phyloP scores from a whole-genome alignment of 75 land plant species.

The Selaginella tamariscina region DNA sequence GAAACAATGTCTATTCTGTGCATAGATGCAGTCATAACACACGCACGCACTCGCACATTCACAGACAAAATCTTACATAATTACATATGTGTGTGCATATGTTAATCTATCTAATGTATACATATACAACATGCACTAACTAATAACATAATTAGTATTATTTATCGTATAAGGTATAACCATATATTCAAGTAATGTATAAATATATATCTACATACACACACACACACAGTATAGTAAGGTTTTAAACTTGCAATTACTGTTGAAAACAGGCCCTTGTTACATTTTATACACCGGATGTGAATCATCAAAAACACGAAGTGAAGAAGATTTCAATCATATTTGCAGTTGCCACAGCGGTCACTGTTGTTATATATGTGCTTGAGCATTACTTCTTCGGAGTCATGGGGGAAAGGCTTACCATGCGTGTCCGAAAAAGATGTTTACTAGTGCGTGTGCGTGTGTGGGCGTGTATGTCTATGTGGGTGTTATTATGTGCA shows the following conservation, averaged over 20 bases:
- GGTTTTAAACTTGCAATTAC: slow-evolving; percentile 78
- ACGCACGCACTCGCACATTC: too few species aligned
- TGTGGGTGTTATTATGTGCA: not conserved
- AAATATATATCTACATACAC: too few species aligned
- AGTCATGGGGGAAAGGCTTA: slow-evolving; percentile 80
- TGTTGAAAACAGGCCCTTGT: slow-evolving; percentile 81
- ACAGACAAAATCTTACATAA: too few species aligned
- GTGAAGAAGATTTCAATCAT: slow-evolving; percentile 56
- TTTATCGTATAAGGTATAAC: too few species aligned
- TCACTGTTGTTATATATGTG: slow-evolving; percentile 44
- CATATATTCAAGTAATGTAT: too few species aligned
- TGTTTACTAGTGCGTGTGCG: slow-evolving; percentile 58
- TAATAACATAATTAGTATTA: too few species aligned
- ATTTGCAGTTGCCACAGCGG: slow-evolving; percentile 50
- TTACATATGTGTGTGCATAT: too few species aligned
- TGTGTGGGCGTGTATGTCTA: not conserved
- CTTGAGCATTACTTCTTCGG: slow-evolving; percentile 61
- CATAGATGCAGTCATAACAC: too few species aligned
- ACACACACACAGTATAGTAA: too few species aligned
- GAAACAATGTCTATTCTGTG: too few species aligned
- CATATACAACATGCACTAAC: too few species aligned
- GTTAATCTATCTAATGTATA: too few species aligned
- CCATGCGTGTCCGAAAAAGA: slow-evolving; percentile 75
- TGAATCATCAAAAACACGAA: slow-evolving; percentile 43
- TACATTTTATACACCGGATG: slow-evolving; percentile 60